Evolutionary conservation across 257 asterid genomes (phyloP).

Genomic region (Plantago major): DNA sequence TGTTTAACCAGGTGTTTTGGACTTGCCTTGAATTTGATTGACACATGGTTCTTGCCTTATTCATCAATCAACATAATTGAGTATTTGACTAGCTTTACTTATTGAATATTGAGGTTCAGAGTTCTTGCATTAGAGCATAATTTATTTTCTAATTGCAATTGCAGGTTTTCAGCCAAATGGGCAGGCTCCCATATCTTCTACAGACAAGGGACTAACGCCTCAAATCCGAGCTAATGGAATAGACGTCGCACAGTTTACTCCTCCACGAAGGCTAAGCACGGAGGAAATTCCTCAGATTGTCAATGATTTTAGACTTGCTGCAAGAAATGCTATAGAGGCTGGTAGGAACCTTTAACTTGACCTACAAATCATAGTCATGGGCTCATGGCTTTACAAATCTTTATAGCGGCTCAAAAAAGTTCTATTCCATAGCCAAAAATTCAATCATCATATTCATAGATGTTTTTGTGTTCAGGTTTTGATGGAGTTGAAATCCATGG

Average conservation of each 20-base stretch:
- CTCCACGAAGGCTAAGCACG: conserved; percentile 52
- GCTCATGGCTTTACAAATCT: background rate
- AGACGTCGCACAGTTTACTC: conserved; percentile 37
- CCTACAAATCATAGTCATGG: background rate
- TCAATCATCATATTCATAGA: background rate
- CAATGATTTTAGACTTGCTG: conserved; percentile 65
- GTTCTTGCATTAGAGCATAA: background rate
- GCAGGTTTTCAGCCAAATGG: conserved; percentile 66
- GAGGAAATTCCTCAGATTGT: conserved; percentile 63
- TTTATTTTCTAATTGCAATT: conserved; percentile 3
- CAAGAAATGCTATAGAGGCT: conserved; percentile 75
- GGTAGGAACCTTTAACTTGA: conserved; percentile 28
- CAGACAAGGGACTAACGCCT: conserved; percentile 43
- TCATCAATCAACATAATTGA: too few relatives aligned
- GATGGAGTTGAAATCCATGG: conserved; percentile 83
- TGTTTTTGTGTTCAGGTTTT: conserved; percentile 35
- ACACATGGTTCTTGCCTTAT: too few relatives aligned
- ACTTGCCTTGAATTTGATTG: too few relatives aligned
- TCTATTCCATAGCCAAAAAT: background rate
- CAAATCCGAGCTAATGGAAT: conserved; percentile 40
- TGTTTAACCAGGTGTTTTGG: too few relatives aligned
- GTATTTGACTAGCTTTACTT: too few relatives aligned
- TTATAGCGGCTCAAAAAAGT: background rate
- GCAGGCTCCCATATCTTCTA: conserved; percentile 63
- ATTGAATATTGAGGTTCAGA: background rate